Evolutionary conservation across 2,329 filamentous ascomycete genomes (phyloP).

Genomic region (Raffaelea albimanens): DNA sequence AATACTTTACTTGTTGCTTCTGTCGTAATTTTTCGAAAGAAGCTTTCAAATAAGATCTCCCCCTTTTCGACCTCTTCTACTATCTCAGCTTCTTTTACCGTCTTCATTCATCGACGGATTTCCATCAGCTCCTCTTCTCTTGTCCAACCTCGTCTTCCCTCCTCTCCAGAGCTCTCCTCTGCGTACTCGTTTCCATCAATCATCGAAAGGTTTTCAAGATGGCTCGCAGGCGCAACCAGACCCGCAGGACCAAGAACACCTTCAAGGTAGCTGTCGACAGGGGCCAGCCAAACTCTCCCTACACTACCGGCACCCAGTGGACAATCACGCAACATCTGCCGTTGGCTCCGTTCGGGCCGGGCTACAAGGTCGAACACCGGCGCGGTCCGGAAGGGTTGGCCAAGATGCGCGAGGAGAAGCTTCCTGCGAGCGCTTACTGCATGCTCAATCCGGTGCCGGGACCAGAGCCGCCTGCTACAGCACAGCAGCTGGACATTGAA

Average conservation of each 20-base stretch:
- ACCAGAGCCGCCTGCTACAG: conserved; percentile 1
- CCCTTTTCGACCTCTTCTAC: no score
- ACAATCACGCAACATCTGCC: conserved; percentile 6
- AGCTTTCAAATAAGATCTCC: no score
- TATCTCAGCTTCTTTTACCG: no score
- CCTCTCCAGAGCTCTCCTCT: background rate
- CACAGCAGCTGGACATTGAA: background rate
- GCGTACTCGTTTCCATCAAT: background rate
- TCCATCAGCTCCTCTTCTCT: no score
- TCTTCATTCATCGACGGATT: no score
- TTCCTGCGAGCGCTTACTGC: conserved; percentile 12
- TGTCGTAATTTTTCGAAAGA: no score
- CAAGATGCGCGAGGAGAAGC: conserved; percentile 9
- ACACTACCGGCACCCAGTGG: conserved; percentile 2
- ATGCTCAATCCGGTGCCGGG: conserved; percentile 8
- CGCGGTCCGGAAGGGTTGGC: conserved; percentile 4
- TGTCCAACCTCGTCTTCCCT: background rate
- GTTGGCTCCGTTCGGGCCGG: conserved; percentile 8
- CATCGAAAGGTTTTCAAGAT: no score
- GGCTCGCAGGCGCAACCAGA: no score
- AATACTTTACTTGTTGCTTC: no score
- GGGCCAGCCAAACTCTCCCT: conserved; percentile 6
- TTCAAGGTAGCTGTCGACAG: conserved; percentile 1
- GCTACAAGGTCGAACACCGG: conserved; percentile 8
- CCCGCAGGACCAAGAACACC: no score